Conservation (phyloP, 306 rosid species). For the Urtica urens region DNA sequence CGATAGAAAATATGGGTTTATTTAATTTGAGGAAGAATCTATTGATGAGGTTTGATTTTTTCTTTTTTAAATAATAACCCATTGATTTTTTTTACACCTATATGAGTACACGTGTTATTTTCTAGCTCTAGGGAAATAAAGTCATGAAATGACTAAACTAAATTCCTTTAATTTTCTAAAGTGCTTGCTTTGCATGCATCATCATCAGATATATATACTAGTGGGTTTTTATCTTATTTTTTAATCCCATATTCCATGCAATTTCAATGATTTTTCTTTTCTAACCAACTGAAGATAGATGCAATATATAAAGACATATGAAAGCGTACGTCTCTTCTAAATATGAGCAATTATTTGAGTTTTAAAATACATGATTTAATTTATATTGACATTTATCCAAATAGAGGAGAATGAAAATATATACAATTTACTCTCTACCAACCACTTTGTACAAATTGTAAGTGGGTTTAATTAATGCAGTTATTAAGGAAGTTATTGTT, state of each 20-base stretch:
- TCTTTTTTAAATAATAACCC: too few species aligned
- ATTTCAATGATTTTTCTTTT: not conserved
- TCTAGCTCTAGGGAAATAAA: not conserved
- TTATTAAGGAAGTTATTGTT: not conserved
- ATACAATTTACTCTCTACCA: not conserved
- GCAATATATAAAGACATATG: too few species aligned
- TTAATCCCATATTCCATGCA: not conserved
- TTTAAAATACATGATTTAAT: not conserved
- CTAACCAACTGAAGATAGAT: not conserved
- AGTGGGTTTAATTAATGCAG: not conserved
- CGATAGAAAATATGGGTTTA: not conserved
- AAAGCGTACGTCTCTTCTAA: too few species aligned
- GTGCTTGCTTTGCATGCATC: slow-evolving; percentile 2
- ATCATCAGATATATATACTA: not conserved
- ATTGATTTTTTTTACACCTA: too few species aligned
- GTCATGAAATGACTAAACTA: slow-evolving; percentile 7
- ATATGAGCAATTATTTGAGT: not conserved
- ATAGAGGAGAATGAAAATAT: not conserved
- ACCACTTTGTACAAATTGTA: not conserved
- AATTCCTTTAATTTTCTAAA: not conserved
- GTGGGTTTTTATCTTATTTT: slow-evolving; percentile 7
- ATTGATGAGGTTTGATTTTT: too few species aligned
- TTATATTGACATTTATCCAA: not conserved
- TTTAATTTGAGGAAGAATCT: not conserved
- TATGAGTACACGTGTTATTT: slow-evolving; percentile 1